Conservation (phyloP, 805 yeast species). For the Saccharomycopsis selenospora region DNA sequence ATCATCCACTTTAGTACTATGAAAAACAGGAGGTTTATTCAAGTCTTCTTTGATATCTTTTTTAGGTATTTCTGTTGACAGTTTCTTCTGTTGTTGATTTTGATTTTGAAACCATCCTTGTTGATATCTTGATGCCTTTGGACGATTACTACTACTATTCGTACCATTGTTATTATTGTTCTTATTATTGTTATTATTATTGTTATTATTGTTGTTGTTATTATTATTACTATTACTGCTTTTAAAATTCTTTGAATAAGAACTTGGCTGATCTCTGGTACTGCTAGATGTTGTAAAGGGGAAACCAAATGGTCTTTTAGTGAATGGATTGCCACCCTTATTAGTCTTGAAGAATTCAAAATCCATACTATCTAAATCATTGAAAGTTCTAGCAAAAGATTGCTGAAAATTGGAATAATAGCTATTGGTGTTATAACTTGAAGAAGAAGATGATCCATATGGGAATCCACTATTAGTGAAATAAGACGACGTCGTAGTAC, state of each 20-base stretch:
- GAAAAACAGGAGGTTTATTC: too few species aligned
- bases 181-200: not conserved
- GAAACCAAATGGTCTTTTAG: not conserved
- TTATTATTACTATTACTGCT: slow-evolving; percentile 1
- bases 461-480: too few species aligned
- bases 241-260: too few species aligned
- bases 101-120: slow-evolving; percentile 6
- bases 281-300: not conserved
- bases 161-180: not conserved
- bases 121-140: slow-evolving; percentile 9
- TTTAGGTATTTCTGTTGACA: not conserved
- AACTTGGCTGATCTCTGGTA: not conserved
- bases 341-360: not conserved
- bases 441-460: not conserved
- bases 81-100: not conserved
- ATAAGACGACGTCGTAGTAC: not conserved
- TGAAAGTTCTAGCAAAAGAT: not conserved
- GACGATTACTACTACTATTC: not conserved
- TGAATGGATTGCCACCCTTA: not conserved
- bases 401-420: not conserved
- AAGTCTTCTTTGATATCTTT: slow-evolving; percentile 13
- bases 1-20: slow-evolving; percentile 25
- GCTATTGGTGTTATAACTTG: not conserved
- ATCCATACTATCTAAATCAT: not conserved
- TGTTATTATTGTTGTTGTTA: not conserved